Evolutionary conservation across 2,329 filamentous ascomycete genomes (phyloP), one percentile per base, ranked within the genome.

Genomic region (Myriosclerotinia curreyana): DNA sequence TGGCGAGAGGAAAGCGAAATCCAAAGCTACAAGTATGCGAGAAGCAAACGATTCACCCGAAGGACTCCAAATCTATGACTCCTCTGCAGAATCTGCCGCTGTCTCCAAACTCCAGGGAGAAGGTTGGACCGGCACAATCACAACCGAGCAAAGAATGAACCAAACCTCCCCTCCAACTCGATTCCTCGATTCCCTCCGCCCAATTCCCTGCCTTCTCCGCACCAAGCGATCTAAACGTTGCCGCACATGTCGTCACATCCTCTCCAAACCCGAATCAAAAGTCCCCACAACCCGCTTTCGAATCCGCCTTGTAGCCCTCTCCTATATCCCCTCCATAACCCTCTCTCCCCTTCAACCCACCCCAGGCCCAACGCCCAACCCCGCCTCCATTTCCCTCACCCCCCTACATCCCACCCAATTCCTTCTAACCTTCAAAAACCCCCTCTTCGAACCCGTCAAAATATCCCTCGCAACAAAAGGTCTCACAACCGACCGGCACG

Each of bases 201-300:
- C 95, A 0, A 83, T 93, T 17, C 88, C 93, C 0, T 89, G 90
- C 20, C 83, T 96, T 2, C 85, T 99, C 17, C 88, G 92, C 64
- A 96, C 94, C 0, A 97, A 97, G 74, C 89, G 94, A 46, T 92
- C 92, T 25, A 98, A 97, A 78, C 91, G 95, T 53, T 99, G 95
- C 76, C 89, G 91, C 59, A 84, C 88, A 14, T 99, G 95, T 77
- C 89, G 95, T 15, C 94, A 98, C 78, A 97, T 98, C 74, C 89
- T 99, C 70, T 90, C 92, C 66, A 96, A 96, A 75, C 95, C 94
- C 17, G 95, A 99, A 77, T 85, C 88, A 65, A 99, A 98, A 76
- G 88, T 96, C 40, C 86, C 87, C 54, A 94, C 90, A 60, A 95
- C 90, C 8, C 89, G 93, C 38, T 98, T 95, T 83, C 90, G 94